Evolutionary conservation across 768 basidiomycete species (phyloP).

Genomic region (Mrakia blollopis): DNA sequence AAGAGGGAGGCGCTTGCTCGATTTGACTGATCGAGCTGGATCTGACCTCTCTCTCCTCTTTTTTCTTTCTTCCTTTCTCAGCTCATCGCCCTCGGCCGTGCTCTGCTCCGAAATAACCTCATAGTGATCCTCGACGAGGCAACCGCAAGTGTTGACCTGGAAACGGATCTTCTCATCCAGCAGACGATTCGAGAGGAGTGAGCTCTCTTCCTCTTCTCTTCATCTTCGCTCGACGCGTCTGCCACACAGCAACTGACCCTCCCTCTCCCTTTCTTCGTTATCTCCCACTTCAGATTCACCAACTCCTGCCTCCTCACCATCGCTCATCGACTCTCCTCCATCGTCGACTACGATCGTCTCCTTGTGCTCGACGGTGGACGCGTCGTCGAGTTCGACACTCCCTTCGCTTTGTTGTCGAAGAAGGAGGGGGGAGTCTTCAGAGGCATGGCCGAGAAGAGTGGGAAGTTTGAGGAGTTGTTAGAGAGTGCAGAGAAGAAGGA

Average conservation of each 20-base stretch:
- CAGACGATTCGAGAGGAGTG: neutral
- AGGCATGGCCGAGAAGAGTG: conserved; percentile 39
- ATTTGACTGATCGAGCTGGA: no score
- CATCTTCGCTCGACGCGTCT: neutral
- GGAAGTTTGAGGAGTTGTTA: conserved; percentile 42
- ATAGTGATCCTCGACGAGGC: conserved; percentile 29
- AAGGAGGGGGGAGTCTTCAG: conserved; percentile 38
- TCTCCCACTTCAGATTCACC: neutral
- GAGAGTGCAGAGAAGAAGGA: conserved; percentile 33
- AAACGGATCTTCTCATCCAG: conserved; percentile 1
- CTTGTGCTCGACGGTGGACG: conserved; percentile 43
- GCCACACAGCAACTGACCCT: neutral
- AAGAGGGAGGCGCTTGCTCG: no score
- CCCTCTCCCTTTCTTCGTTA: neutral
- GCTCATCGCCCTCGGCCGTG: conserved; percentile 40
- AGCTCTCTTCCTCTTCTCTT: neutral
- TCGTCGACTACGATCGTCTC: conserved; percentile 45
- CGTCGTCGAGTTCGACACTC: conserved; percentile 43
- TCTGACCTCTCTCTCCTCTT: no score
- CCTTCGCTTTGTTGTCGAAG: conserved; percentile 40
- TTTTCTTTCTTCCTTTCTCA: neutral
- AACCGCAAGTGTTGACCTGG: neutral
- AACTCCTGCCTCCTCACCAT: conserved; percentile 39
- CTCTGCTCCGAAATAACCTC: conserved; percentile 28
- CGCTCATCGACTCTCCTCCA: conserved; percentile 37